Evolutionary conservation across 225 moss, liverwort and hornwort species (phyloP).

Genomic region (Physcomitrium patens): DNA sequence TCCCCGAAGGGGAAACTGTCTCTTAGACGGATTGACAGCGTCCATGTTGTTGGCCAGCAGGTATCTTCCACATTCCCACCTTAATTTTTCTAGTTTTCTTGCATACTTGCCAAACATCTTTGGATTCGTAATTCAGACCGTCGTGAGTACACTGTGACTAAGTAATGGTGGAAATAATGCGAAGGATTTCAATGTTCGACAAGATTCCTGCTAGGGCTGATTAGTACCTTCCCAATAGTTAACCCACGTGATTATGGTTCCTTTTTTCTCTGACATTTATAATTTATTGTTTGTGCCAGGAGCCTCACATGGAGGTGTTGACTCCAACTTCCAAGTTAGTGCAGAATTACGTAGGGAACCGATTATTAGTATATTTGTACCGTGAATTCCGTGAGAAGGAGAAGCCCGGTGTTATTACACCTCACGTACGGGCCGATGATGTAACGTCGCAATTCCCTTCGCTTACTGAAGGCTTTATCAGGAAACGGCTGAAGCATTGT

Average conservation of each 20-base stretch:
- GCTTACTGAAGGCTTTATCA: conserved; percentile 87
- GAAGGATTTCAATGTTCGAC: no score
- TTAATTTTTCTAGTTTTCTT: background rate
- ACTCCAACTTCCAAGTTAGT: conserved; percentile 98
- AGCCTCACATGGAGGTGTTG: conserved; percentile 96
- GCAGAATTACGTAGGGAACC: conserved; percentile 87
- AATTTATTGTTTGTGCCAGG: conserved; percentile 50
- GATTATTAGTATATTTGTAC: conserved; percentile 86
- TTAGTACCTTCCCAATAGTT: background rate
- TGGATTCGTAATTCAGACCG: conserved; percentile 10
- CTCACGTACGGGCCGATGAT: conserved; percentile 86
- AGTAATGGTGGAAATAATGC: background rate
- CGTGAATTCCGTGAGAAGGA: conserved; percentile 97
- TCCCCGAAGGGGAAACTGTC: conserved; percentile 93
- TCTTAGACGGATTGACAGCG: conserved; percentile 90
- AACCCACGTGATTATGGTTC: background rate
- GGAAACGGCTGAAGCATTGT: conserved; percentile 94
- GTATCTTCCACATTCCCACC: conserved; percentile 31
- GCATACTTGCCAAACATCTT: background rate
- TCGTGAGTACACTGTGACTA: background rate
- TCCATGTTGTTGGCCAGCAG: conserved; percentile 99
- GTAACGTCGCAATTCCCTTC: conserved; percentile 87
- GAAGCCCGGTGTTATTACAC: conserved; percentile 74
- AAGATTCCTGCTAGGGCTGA: background rate
- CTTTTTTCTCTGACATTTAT: conserved; percentile 13